Base-by-base conservation (phyloP, 1,139 yeast genomes). In the Suhomyces wounanorum region DNA sequence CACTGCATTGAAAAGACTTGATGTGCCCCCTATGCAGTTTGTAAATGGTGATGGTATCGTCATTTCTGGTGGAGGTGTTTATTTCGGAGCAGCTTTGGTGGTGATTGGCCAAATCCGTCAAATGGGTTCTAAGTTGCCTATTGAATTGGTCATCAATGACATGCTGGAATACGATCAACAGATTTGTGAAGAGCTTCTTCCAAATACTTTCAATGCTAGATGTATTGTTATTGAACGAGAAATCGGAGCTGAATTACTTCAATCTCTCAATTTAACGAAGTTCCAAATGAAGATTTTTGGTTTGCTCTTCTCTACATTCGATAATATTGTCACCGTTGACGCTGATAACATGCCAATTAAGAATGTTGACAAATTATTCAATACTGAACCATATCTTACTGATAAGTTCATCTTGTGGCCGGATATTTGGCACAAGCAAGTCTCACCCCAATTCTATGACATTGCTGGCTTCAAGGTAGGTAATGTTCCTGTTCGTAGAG, bases 351-450 rank as follows among this genome's bases (percentile, higher is more conserved):
- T 72, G 52, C 71, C 77, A 1, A 57, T 72, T 36, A 62, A 61
- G 48, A 69, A 72, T 49, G 65, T 72, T 1, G 77, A 72, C 53
- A 46, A 54, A 4, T 56, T 73, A 28, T 49, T 74, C 7, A 49
- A 52, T 28, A 49, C 65, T 9, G 68, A 65, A 40, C 67, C 70
- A 1, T 73, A 60, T 52, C 48, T 65, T 37, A 52, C 65, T n/a
- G 59, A 68, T 1, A 65, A 67, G 35, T 70, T 69, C 59, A 50
- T 74, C 6, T 51, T 73, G 39, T 74, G 78, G 77, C 78, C 77
- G 1, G 75, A 72, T 54, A 55, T 66, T 43, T 72, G 75, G 75
- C 73, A 67, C 39, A 68, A 69, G 53, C 63, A 67, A 7, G 66
- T 72, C 1, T 69, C 76, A 17, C 76, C 77, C 0, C 48, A 56